Evolutionary conservation across 352 stramenopile genomes (phyloP).

Genomic region (Pythium diclinum): DNA sequence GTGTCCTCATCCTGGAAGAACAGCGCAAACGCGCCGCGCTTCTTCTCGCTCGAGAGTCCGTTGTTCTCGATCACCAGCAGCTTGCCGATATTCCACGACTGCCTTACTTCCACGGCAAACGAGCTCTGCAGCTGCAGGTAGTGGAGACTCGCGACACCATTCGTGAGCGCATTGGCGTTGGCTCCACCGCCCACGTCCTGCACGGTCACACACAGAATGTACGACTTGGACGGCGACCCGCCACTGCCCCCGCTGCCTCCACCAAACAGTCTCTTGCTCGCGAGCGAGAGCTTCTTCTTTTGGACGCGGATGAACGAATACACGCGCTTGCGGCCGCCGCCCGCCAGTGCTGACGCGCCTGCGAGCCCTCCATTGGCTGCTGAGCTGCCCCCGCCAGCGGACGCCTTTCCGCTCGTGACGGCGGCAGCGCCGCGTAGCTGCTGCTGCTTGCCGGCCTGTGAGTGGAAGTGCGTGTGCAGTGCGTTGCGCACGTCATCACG

Average conservation of each 20-base stretch:
- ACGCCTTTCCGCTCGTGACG: background rate
- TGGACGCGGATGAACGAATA: conserved; percentile 65
- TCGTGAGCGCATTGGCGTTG: background rate
- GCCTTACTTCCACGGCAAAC: conserved; percentile 59
- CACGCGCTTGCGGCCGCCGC: conserved; percentile 37
- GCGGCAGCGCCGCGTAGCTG: conserved; percentile 14
- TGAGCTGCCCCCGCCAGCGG: background rate
- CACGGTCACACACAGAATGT: conserved; percentile 63
- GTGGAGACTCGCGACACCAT: conserved; percentile 39
- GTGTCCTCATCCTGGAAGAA: conserved; percentile 45
- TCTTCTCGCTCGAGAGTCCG: conserved; percentile 46
- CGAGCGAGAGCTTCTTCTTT: conserved; percentile 53
- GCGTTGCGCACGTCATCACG: conserved; percentile 63
- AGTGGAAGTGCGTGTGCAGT: conserved; percentile 64
- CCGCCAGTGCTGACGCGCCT: background rate
- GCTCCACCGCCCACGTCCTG: conserved; percentile 31
- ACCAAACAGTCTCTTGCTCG: conserved; percentile 55
- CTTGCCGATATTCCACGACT: conserved; percentile 56
- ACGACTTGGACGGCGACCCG: conserved; percentile 37
- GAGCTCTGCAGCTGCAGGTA: conserved; percentile 66
- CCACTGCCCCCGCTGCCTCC: conserved; percentile 24
- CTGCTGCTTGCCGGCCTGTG: conserved; percentile 30
- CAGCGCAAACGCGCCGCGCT: conserved; percentile 50
- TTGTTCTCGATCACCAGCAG: conserved; percentile 63
- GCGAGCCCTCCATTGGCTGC: background rate